Base-by-base conservation (phyloP, 768 basidiomycete genomes). In the Steccherinum ochraceum region DNA sequence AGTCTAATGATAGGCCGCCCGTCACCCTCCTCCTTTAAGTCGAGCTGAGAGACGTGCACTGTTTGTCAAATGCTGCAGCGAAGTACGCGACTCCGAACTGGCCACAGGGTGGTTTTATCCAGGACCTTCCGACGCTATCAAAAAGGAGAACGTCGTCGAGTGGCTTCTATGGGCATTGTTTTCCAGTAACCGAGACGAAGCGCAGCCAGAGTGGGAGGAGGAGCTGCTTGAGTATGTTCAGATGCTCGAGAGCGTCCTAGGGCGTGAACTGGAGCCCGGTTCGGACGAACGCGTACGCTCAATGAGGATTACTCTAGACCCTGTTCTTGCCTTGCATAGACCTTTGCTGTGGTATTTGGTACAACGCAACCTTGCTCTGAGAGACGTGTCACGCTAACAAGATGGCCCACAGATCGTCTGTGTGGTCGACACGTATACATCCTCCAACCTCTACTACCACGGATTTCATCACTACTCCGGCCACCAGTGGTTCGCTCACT, bases 111-210 rank as follows among this genome's bases (percentile, higher is more conserved):
- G 83, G 81, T 84, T 85, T 62, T 61, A 72, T 5, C 67, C 66
- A 3, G 45, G 64, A 1, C 47, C 64, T 23, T 43, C 57, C 5
- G 20, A 43, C 40, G 56, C 44, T 7, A 58, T 78, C 47, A 70
- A 67, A 46, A 72, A 72, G 18, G 70, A 75, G 16, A 82, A 85
- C 52, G 63, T 77, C 39, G 44, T 69, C 4, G 79, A 83, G 43
- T 86, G 83, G 83, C 61, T 85, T n/a, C 67, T 80, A 4, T 86
- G 82, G 82, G 77, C 80, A 0, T 53, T 85, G 20, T 85, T 83
- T 59, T 74, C 74, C 1, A 63, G 69, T 2, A 64, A 72, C 4
- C 59, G 64, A 24, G 59, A 66, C 3, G 58, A 66, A 10, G 43
- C 55, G 3, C 48, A 55, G 19, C 53, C 67, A 16, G 72, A 70